phyloP scores from a whole-genome alignment of 73 alveolate genomes.

The Paramecium sonneborni region DNA sequence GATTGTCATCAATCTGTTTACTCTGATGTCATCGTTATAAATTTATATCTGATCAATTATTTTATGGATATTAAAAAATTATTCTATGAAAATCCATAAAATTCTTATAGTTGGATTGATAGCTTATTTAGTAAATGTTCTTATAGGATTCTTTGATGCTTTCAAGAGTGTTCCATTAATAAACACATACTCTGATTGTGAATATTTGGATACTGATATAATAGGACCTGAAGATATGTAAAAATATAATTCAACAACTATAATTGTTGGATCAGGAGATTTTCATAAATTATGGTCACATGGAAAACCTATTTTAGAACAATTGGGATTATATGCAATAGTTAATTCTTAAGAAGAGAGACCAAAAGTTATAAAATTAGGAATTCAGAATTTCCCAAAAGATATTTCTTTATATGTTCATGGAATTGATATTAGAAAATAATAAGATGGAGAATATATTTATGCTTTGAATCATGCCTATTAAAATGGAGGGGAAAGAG shows the following conservation, averaged over 20 bases:
- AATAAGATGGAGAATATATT: slow-evolving; percentile 3
- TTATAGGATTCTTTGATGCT: not conserved
- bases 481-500: slow-evolving; percentile 42
- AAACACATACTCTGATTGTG: not conserved
- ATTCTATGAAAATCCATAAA: not conserved
- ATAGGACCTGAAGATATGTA: slow-evolving; percentile 31
- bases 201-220: not conserved
- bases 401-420: not conserved
- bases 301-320: not conserved
- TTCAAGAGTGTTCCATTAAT: not conserved
- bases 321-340: not conserved
- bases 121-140: not conserved
- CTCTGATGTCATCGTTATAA: not conserved
- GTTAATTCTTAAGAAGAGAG: not conserved
- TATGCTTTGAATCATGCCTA: slow-evolving; percentile 39
- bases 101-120: not conserved
- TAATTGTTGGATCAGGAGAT: slow-evolving; percentile 42
- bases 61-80: not conserved
- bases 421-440: not conserved
- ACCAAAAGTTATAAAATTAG: not conserved
- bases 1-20: not conserved
- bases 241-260: not conserved
- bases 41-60: not conserved
- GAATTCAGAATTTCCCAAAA: not conserved
- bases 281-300: not conserved